Percentiles rank a stretch among this genome's conserved stretches.
Evolutionary conservation across 2,329 filamentous ascomycete species (phyloP).

Genomic region (Ophiobolus disseminans): DNA sequence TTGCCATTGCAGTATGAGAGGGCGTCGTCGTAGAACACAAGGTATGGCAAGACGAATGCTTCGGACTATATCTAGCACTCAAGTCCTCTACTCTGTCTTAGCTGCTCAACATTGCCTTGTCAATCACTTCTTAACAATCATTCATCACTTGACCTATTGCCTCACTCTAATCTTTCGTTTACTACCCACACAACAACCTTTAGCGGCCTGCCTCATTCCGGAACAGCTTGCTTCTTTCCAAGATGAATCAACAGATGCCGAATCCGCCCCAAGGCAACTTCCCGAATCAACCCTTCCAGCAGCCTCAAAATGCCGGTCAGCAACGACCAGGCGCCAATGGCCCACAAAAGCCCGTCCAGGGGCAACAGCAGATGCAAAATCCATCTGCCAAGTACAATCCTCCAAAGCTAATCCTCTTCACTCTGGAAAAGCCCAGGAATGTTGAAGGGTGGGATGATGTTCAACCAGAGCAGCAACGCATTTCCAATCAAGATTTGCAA

Average conservation of each 20-base stretch:
- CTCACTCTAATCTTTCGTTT: constrained; percentile 1
- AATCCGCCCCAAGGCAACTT: constrained; percentile 15
- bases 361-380: constrained; percentile 12
- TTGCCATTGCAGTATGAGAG: constrained; percentile 14
- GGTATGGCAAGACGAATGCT: constrained; percentile 9
- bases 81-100: constrained; percentile 22
- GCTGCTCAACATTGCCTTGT: constrained; percentile 10
- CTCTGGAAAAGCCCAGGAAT: constrained; percentile 29
- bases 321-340: constrained; percentile 20
- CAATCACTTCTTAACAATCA: constrained; percentile 7
- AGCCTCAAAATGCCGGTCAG: constrained; percentile 28
- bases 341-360: constrained; percentile 17
- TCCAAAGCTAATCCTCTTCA: constrained; percentile 34
- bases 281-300: constrained; percentile 13
- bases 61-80: constrained; percentile 20
- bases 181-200: neutral
- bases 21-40: constrained; percentile 4
- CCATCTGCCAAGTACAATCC: constrained; percentile 24
- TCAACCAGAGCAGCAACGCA: constrained; percentile 28
- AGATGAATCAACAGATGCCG: constrained; percentile 21
- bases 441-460: constrained; percentile 35
- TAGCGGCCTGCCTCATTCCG: neutral
- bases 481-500: constrained; percentile 30
- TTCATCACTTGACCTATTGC: neutral
- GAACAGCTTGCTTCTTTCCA: neutral